These are phyloP conservation scores for Trametes polyzona DNA, from an alignment of 1,284 basidiomycete genomes.

Conservation along the genomic window DNA sequence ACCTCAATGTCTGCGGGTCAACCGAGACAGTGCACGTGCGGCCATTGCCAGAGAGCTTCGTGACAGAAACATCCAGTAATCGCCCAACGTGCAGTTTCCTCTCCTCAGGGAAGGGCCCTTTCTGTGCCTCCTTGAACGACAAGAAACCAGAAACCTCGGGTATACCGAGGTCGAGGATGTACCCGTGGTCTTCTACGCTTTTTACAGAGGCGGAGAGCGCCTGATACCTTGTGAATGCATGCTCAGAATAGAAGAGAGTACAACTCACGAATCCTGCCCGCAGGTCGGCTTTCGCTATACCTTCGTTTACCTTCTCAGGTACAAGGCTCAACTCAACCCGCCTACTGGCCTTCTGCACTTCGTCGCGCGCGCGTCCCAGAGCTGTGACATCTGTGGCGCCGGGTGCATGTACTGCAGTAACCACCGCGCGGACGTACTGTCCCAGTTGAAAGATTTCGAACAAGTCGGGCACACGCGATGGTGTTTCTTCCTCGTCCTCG, in stretches of 20 bases:
- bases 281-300: conserved; percentile 81
- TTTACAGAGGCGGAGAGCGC: conserved; percentile 78
- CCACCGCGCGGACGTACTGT: conserved; percentile 85
- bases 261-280: conserved; percentile 70
- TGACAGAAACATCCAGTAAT: conserved; percentile 66
- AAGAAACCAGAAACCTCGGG: conserved; percentile 79
- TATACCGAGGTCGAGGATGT: conserved; percentile 87
- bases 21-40: conserved; percentile 68
- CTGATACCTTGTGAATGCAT: conserved; percentile 43
- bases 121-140: conserved; percentile 67
- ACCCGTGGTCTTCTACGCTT: conserved; percentile 94
- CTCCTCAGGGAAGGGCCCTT: conserved; percentile 43
- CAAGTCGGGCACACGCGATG: conserved; percentile 63
- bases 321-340: conserved; percentile 89
- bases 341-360: conserved; percentile 67
- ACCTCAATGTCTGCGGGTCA: conserved; percentile 49
- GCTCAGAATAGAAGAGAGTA: conserved; percentile 10
- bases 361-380: conserved; percentile 64
- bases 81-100: conserved; percentile 64
- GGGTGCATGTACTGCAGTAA: conserved; percentile 65
- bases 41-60: conserved; percentile 69
- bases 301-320: conserved; percentile 86
- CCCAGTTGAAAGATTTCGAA: conserved; percentile 81
- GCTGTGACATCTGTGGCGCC: conserved; percentile 63
- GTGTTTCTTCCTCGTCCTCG: conserved; percentile 44